Base-by-base conservation (phyloP, 352 stramenopile species). In the Pythium plurisporium region DNA sequence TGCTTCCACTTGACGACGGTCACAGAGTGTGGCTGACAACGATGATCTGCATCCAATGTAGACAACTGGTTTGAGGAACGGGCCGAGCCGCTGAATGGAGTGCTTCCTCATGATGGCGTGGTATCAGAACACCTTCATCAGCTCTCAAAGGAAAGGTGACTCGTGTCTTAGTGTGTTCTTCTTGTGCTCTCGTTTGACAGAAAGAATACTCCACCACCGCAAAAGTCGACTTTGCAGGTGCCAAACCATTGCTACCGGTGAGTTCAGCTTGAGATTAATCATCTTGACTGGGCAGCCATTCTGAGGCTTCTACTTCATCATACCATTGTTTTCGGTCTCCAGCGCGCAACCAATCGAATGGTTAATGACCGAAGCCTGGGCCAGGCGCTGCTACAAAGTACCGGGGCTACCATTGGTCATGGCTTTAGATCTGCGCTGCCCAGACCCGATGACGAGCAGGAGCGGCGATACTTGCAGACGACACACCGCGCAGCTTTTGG, bases 21-120 rank as follows among this genome's bases (percentile, higher is more conserved):
- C 5, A 7, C 19, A 12, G 26, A 20, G 17, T 25, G n/a, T n/a
- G n/a, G n/a, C n/a, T n/a, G n/a, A 19, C 43, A 20, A 36, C n/a
- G 4, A 25, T 54, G 23, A 46, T 26, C 20, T 0, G 17, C 46
- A 5, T 10, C 20, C 9, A 1, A 5, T 27, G 15, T 27, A 94
- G 83, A 88, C 52, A 94, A 94, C 49, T 94, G 83, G 83, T 91
- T 78, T 50, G 83, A 94, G 70, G 83, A 94, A 54, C 79, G 83
- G 17, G 60, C 68, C 3, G 40, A 64, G 42, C 71, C 79, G 19
- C 56, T 94, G 11, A 87, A 86, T 25, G 77, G 83, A 11, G 57
- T 91, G 0, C 66, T 94, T 11, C 83, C 83, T 29, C 43, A 65
- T 17, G 79, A 93, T 55, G 69, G 69, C 57, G 41, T 67, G 73